Conservation (phyloP, 139 green algal species). For the Gonium pectorale region DNA sequence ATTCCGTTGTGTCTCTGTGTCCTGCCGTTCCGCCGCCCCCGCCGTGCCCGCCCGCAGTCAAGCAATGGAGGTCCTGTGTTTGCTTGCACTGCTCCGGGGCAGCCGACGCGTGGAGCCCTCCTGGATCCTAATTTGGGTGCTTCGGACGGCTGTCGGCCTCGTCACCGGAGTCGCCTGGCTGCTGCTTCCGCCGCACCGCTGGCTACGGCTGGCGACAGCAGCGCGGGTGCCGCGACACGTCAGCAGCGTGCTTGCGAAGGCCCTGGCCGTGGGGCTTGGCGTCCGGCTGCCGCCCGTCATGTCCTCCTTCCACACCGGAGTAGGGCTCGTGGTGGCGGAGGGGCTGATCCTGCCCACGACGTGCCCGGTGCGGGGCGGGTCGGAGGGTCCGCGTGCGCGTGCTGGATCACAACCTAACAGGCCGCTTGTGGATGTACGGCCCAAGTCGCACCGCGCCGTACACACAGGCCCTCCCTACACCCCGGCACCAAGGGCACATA, state of each 20-base stretch:
- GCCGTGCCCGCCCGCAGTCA: no score
- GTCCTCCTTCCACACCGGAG: not conserved
- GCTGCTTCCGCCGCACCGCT: not conserved
- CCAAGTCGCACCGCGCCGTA: no score
- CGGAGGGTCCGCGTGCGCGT: not conserved
- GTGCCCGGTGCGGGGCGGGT: not conserved
- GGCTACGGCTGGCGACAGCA: not conserved
- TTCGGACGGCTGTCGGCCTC: not conserved
- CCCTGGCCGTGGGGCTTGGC: not conserved
- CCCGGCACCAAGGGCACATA: no score
- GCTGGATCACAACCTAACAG: not conserved
- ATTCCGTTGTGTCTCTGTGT: no score
- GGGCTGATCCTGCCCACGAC: not conserved
- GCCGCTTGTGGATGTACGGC: no score
- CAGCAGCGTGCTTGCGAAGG: not conserved
- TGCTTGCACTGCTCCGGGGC: no score
- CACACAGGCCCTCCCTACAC: no score
- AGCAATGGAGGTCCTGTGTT: no score
- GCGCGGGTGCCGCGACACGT: not conserved
- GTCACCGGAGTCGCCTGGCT: not conserved
- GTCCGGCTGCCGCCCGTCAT: no score
- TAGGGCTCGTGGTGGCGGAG: not conserved
- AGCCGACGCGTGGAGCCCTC: no score
- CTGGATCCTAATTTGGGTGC: no score
- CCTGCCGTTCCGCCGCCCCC: no score